Percentiles rank a stretch among this genome's conserved stretches.
These are phyloP conservation scores for Pistacia atlantica DNA, from an alignment of 345 rosid genomes.

Conservation along the genomic window DNA sequence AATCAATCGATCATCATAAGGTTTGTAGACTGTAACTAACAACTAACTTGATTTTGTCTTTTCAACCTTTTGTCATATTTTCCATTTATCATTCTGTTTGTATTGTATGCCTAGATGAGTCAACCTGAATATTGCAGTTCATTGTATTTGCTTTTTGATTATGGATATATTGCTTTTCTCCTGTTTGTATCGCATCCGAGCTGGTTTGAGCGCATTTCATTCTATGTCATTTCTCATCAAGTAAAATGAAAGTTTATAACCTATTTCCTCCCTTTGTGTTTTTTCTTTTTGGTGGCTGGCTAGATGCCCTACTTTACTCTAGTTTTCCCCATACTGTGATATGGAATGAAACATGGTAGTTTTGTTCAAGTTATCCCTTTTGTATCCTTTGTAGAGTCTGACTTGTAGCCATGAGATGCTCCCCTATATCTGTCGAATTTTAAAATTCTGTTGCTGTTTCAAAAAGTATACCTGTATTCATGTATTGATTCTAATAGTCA, in stretches of 20 bases:
- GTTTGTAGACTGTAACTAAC: constrained; percentile 42
- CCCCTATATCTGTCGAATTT: constrained; percentile 14
- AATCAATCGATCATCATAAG: constrained; percentile 99
- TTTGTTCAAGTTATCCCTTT: background rate
- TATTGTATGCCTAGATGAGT: background rate
- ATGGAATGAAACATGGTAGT: background rate
- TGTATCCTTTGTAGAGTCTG: background rate
- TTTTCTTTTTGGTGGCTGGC: background rate
- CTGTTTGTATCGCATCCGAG: background rate
- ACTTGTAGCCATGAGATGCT: background rate
- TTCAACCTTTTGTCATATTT: background rate
- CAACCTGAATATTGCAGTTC: background rate
- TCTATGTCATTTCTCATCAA: background rate
- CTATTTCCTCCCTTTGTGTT: background rate
- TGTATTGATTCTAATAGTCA: constrained; percentile 22
- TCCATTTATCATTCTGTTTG: background rate
- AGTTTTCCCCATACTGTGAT: background rate
- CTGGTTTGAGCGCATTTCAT: background rate
- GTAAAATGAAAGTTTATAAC: background rate
- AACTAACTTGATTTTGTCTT: constrained; percentile 8
- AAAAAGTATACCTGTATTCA: background rate
- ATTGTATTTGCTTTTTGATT: background rate
- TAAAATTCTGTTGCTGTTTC: constrained; percentile 5
- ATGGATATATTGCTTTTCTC: background rate
- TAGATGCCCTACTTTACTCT: background rate